phyloP scores from a whole-genome alignment of 768 basidiomycete genomes.

The Podaxis rugospora region DNA sequence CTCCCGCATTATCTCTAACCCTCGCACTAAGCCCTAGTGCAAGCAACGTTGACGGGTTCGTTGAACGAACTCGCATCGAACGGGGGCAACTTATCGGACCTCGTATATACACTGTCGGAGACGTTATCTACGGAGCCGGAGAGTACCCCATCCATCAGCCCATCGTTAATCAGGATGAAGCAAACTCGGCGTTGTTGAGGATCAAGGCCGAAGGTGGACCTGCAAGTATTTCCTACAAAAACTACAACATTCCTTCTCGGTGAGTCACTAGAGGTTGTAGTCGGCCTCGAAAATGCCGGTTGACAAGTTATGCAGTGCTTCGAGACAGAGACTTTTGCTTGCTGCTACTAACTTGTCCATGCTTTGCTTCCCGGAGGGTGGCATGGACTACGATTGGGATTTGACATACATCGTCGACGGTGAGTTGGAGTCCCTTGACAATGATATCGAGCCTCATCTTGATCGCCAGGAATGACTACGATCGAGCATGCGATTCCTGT shows the following conservation, averaged over 20 bases:
- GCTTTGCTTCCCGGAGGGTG: conserved; percentile 74
- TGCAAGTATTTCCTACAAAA: conserved; percentile 72
- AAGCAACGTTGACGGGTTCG: conserved; percentile 55
- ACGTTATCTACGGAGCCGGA: conserved; percentile 57
- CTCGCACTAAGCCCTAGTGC: conserved; percentile 50
- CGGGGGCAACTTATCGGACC: conserved; percentile 66
- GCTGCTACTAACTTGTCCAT: conserved; percentile 60
- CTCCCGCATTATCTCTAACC: neutral
- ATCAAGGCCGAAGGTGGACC: conserved; percentile 72
- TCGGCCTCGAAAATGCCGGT: neutral
- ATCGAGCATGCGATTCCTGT: conserved; percentile 69
- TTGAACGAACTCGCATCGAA: conserved; percentile 65
- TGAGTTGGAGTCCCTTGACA: conserved; percentile 19
- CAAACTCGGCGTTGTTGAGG: conserved; percentile 58
- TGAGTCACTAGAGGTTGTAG: conserved; percentile 20
- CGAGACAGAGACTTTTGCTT: conserved; percentile 59
- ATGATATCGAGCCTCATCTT: neutral
- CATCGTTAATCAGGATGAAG: conserved; percentile 57
- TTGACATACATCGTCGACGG: conserved; percentile 77
- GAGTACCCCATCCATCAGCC: conserved; percentile 49
- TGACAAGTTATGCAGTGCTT: conserved; percentile 37
- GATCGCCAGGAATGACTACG: conserved; percentile 62
- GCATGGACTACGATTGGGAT: conserved; percentile 81
- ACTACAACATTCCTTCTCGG: conserved; percentile 69
- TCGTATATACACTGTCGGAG: conserved; percentile 68